phyloP scores from a whole-genome alignment of 805 yeast genomes.

The Kuraishia molischiana region DNA sequence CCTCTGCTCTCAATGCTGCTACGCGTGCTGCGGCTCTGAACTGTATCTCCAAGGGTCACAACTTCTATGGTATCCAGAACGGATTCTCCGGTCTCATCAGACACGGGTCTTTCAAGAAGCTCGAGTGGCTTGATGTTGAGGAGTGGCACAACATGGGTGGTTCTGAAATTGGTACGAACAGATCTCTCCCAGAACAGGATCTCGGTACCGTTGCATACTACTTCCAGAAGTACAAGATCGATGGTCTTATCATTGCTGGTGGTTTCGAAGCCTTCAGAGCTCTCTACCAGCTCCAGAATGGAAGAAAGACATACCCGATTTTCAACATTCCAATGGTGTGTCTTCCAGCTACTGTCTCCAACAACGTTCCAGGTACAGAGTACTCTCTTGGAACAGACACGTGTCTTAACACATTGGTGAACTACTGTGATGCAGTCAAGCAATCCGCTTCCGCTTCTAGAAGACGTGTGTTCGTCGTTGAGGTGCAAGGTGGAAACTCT shows the following conservation, averaged over 20 bases:
- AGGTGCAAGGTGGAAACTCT: conserved; percentile 79
- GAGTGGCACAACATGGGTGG: conserved; percentile 74
- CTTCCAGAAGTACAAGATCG: conserved; percentile 56
- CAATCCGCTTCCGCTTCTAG: conserved; percentile 74
- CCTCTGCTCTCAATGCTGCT: conserved; percentile 74
- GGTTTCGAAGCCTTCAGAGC: conserved; percentile 79
- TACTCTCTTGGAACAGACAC: conserved; percentile 72
- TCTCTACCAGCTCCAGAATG: conserved; percentile 52
- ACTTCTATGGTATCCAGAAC: conserved; percentile 59
- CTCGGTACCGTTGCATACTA: conserved; percentile 65
- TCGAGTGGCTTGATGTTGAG: conserved; percentile 61
- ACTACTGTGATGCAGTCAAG: conserved; percentile 70
- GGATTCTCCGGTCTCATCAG: conserved; percentile 66
- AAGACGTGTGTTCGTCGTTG: conserved; percentile 72
- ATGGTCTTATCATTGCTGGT: conserved; percentile 69
- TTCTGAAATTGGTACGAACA: conserved; percentile 73
- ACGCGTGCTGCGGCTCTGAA: conserved; percentile 65
- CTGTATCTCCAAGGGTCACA: conserved; percentile 70
- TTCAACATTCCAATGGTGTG: conserved; percentile 72
- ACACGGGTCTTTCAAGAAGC: conserved; percentile 48
- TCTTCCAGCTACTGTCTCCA: conserved; percentile 73
- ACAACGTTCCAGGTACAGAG: conserved; percentile 77
- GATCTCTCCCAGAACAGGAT: conserved; percentile 56
- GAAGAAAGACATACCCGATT: conserved; percentile 53
- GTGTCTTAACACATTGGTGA: conserved; percentile 58